phyloP scores from a whole-genome alignment of 2,329 filamentous ascomycete species.

The Penicillium digitatum region DNA sequence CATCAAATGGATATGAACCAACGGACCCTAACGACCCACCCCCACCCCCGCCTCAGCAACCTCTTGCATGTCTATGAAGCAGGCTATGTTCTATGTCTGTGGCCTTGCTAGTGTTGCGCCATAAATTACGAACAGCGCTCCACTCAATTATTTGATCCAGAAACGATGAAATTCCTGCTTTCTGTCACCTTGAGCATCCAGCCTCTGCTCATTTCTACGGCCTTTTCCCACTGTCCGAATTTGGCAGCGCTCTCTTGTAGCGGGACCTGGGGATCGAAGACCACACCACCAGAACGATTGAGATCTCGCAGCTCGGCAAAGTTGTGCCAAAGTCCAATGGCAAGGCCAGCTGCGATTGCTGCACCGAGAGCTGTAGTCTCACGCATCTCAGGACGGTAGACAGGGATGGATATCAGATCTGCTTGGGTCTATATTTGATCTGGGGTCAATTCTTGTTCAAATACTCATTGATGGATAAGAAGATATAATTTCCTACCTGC shows the following conservation, averaged over 20 bases:
- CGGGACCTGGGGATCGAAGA: conserved; percentile 64
- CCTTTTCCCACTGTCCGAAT: conserved; percentile 67
- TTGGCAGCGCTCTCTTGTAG: conserved; percentile 53
- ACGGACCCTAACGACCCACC: too few species aligned
- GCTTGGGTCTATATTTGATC: conserved; percentile 59
- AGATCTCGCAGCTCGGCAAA: conserved; percentile 70
- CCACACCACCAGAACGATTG: conserved; percentile 64
- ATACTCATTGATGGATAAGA: conserved; percentile 10
- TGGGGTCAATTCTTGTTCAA: conserved; percentile 3
- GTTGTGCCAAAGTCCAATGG: conserved; percentile 70
- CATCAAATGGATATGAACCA: too few species aligned
- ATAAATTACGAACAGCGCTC: too few species aligned
- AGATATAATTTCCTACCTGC: conserved; percentile 53
- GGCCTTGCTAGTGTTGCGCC: too few species aligned
- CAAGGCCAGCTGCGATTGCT: conserved; percentile 81
- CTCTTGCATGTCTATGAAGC: too few species aligned
- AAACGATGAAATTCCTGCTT: too few species aligned
- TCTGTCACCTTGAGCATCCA: conserved; percentile 50
- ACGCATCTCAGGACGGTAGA: conserved; percentile 80
- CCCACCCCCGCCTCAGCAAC: too few species aligned
- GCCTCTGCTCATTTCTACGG: conserved; percentile 69
- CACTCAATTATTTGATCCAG: too few species aligned
- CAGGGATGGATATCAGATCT: conserved; percentile 76
- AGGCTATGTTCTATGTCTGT: too few species aligned
- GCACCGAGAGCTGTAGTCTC: conserved; percentile 87